Conservation (phyloP, 2,329 filamentous ascomycete species). For the Rhynchosporium agropyri region DNA sequence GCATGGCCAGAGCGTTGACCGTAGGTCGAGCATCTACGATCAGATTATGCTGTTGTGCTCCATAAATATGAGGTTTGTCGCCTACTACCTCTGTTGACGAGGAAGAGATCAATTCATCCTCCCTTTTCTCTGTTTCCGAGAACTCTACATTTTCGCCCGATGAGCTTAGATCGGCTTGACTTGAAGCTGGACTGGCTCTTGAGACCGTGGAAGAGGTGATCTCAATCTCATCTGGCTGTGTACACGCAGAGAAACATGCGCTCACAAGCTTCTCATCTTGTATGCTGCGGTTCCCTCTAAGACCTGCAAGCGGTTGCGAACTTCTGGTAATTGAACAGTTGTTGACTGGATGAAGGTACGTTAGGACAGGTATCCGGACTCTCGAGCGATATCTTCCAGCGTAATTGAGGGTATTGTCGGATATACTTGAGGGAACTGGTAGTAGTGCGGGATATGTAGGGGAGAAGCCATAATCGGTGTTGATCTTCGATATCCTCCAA, state of each 20-base stretch:
- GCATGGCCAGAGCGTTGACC: conserved; percentile 93
- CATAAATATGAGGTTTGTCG: conserved; percentile 72
- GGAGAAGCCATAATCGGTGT: conserved; percentile 86
- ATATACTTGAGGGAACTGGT: conserved; percentile 84
- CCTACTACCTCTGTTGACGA: conserved; percentile 51
- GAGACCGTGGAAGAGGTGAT: conserved; percentile 34
- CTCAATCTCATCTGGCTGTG: conserved; percentile 35
- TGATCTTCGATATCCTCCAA: conserved; percentile 91
- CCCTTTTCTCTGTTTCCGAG: conserved; percentile 64
- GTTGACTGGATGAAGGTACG: conserved; percentile 95
- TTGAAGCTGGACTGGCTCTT: conserved; percentile 49
- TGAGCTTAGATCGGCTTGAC: conserved; percentile 52
- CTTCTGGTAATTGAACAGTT: conserved; percentile 96
- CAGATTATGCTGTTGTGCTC: conserved; percentile 88
- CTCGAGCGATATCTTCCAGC: conserved; percentile 87
- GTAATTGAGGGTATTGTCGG: conserved; percentile 96
- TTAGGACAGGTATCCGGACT: conserved; percentile 82
- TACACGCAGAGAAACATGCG: conserved; percentile 79
- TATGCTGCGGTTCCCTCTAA: conserved; percentile 85
- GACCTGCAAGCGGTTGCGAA: conserved; percentile 86
- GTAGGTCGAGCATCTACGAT: conserved; percentile 95
- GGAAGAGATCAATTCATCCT: conserved; percentile 66
- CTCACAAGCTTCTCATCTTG: conserved; percentile 94
- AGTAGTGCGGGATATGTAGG: conserved; percentile 88
- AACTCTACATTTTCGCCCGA: conserved; percentile 50